Percentiles rank a stretch among this genome's conserved stretches.
Evolutionary conservation across 2,329 filamentous ascomycete species (phyloP).

Genomic region (Trematosphaeria pertusa): DNA sequence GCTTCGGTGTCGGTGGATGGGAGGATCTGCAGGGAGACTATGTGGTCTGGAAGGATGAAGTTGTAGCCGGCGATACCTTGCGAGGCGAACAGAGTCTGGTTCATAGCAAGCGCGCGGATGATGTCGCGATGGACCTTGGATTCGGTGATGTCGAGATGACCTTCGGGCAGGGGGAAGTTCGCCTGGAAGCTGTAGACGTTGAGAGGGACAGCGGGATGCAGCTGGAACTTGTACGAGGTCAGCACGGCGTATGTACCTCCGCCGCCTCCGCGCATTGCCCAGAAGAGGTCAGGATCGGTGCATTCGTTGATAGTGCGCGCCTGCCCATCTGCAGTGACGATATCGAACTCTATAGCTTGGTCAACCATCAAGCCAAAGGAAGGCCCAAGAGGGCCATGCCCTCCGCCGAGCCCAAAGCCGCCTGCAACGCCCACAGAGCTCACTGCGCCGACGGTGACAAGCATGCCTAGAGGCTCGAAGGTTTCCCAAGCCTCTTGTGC

Average conservation of each 20-base stretch:
- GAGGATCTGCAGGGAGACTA: slow-evolving; percentile 40
- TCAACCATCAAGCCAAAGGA: slow-evolving; percentile 51
- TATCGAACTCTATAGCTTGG: slow-evolving; percentile 45
- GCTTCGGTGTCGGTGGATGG: slow-evolving; percentile 33
- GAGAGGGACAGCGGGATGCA: slow-evolving; percentile 41
- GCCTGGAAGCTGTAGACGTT: slow-evolving; percentile 47
- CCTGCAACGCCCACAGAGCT: slow-evolving; percentile 58
- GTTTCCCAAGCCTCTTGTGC: slow-evolving; percentile 46
- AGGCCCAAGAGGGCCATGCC: slow-evolving; percentile 61
- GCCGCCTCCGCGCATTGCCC: slow-evolving; percentile 47
- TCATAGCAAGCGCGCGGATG: slow-evolving; percentile 37
- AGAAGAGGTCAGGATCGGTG: slow-evolving; percentile 43
- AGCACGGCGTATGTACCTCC: slow-evolving; percentile 46
- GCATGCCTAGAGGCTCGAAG: slow-evolving; percentile 40
- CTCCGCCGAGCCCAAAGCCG: slow-evolving; percentile 57
- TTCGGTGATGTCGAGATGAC: slow-evolving; percentile 34
- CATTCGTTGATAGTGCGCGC: slow-evolving; percentile 43
- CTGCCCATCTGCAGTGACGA: slow-evolving; percentile 42
- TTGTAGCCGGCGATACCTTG: slow-evolving; percentile 46
- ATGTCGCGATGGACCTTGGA: slow-evolving; percentile 41
- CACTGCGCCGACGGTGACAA: slow-evolving; percentile 45
- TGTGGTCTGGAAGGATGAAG: slow-evolving; percentile 40
- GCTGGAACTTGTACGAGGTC: slow-evolving; percentile 46
- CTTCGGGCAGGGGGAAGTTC: slow-evolving; percentile 28
- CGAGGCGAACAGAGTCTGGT: slow-evolving; percentile 37